Evolutionary conservation across 1,139 yeast genomes (phyloP), one percentile per base, ranked within the genome.

Genomic region (Hemisphaericaspora subhashii): DNA sequence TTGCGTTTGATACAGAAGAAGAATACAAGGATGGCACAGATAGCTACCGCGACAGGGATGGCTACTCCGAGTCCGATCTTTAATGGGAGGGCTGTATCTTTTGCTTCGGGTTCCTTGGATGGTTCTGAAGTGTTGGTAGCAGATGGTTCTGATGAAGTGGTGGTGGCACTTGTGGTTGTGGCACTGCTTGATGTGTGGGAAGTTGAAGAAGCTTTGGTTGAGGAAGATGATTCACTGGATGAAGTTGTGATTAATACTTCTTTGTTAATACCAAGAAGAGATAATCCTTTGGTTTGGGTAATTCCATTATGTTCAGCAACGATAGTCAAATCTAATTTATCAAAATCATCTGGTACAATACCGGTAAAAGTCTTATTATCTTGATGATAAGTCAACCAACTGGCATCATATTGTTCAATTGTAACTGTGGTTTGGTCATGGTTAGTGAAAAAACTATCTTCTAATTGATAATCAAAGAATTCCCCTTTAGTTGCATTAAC

Each of bases 21-120:
- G 54, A 79, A 65, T 1, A 77, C 54, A 8, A 86, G 52, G 0
- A 77, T 66, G 5, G 72, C 72, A 0, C n/a, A n/a, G n/a, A n/a
- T n/a, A n/a, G n/a, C n/a, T n/a, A n/a, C n/a, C n/a, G 75, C 66
- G 17, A 70, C 60, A 1, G 96, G 96, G 37, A 90, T 74, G 5
- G 85, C 86, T n/a, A 86, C 92, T 38, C 96, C 97, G 45, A 90
- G 76, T 1, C 89, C 95, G 54, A 90, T 85, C 0, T 29, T 29
- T 17, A 29, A 17, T 17, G 95, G 96, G 16, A 87, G 67, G 5
- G 76, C 73, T 47, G 74, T 53, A 6, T 57, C 53, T 18, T 18
- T 29, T n/a, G 13, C 4, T 15, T 51, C 45, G 18, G 47, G 46
- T 7, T 51, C 32, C 12, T 60, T 44, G 4, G 48, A 36, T 14